Percentiles rank a stretch among this genome's conserved stretches.
These are phyloP conservation scores for Lentinula sp. DNA, from an alignment of 768 basidiomycete species.

Conservation along the genomic window DNA sequence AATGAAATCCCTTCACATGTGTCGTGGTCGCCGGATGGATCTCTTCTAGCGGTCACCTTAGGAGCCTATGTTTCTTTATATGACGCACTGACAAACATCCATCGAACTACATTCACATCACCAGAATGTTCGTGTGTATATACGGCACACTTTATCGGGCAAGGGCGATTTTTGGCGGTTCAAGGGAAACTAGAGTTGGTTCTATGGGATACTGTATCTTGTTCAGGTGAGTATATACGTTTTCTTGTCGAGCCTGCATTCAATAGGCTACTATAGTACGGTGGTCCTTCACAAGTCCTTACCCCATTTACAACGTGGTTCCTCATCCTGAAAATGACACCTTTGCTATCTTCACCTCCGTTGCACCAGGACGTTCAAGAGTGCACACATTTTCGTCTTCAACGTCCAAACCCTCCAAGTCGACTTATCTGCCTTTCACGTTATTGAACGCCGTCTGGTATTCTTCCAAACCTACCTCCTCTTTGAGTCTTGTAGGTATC, in stretches of 20 bases:
- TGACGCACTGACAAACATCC: constrained; percentile 55
- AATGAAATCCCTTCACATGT: constrained; percentile 57
- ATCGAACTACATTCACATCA: constrained; percentile 54
- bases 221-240: constrained; percentile 41
- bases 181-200: constrained; percentile 41
- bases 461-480: constrained; percentile 17
- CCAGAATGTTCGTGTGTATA: constrained; percentile 42
- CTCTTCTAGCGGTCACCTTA: constrained; percentile 72
- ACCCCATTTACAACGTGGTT: constrained; percentile 38
- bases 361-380: constrained; percentile 19
- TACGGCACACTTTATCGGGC: constrained; percentile 62
- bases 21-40: constrained; percentile 83
- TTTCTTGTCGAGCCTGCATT: neutral
- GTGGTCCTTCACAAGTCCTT: constrained; percentile 44
- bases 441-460: constrained; percentile 44
- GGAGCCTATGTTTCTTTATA: constrained; percentile 68
- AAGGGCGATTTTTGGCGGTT: constrained; percentile 57
- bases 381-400: constrained; percentile 43
- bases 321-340: constrained; percentile 50
- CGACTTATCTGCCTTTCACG: constrained; percentile 52
- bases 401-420: constrained; percentile 38
- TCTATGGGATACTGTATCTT: constrained; percentile 69
- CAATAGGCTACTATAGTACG: constrained; percentile 33
- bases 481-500: constrained; percentile 63
- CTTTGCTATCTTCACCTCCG: constrained; percentile 48